These are phyloP conservation scores for Suhomyces sp. DNA, from an alignment of 805 yeast genomes.

Conservation along the genomic window DNA sequence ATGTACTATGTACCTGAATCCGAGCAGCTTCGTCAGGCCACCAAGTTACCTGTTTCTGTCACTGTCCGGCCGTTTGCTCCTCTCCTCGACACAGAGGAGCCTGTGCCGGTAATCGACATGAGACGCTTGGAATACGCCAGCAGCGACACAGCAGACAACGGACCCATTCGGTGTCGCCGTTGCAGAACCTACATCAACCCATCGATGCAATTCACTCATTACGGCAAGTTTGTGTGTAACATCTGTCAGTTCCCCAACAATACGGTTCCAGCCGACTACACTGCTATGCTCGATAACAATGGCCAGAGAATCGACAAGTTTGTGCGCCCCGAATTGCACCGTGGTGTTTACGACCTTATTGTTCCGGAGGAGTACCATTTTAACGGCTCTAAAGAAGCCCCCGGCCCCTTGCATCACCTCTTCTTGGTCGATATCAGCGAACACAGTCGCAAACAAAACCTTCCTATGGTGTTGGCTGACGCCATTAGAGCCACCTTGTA, in stretches of 20 bases:
- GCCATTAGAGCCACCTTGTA: constrained; percentile 61
- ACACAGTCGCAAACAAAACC: constrained; percentile 55
- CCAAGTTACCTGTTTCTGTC: constrained; percentile 80
- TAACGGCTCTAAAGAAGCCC: constrained; percentile 30
- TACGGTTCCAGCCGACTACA: constrained; percentile 64
- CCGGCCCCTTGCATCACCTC: constrained; percentile 57
- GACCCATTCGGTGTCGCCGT: constrained; percentile 87
- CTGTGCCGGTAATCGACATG: constrained; percentile 69
- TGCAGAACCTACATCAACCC: constrained; percentile 92
- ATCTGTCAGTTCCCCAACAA: constrained; percentile 75
- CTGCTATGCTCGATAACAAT: constrained; percentile 56
- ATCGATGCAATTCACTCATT: constrained; percentile 62
- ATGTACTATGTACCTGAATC: constrained; percentile 80
- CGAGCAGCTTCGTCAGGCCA: constrained; percentile 62
- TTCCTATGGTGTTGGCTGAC: constrained; percentile 64
- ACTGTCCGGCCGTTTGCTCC: constrained; percentile 84
- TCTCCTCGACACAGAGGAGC: constrained; percentile 43
- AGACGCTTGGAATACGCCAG: constrained; percentile 22
- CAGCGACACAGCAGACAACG: constrained; percentile 34
- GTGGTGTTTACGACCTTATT: constrained; percentile 80
- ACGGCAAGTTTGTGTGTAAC: constrained; percentile 73
- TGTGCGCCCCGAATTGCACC: constrained; percentile 70
- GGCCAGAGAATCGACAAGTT: constrained; percentile 63
- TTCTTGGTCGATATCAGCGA: constrained; percentile 70
- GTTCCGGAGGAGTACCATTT: constrained; percentile 74